A percentile compares a stretch with the other conserved stretches of the same genome.
Evolutionary conservation across 768 basidiomycete genomes (phyloP).

Genomic region (Russula griseocarnosa): DNA sequence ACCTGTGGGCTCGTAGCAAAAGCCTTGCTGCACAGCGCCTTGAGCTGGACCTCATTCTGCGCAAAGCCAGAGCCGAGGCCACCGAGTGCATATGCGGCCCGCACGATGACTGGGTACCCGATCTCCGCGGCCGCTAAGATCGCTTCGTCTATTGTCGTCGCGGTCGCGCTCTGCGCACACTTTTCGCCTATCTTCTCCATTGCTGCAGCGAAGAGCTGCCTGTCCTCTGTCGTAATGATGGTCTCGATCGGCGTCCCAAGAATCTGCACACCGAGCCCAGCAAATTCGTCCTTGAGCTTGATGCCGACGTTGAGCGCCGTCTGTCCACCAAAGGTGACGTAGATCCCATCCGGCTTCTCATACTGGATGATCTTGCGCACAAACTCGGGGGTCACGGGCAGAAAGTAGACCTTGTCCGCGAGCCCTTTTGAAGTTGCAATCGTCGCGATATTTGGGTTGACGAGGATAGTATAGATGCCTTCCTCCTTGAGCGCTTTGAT

Average conservation of each 20-base stretch:
- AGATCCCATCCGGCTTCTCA: constrained; percentile 98
- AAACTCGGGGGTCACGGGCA: constrained; percentile 97
- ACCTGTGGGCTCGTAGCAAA: constrained; percentile 98
- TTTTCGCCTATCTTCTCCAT: constrained; percentile 97
- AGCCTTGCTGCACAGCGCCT: constrained; percentile 85
- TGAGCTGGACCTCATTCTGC: constrained; percentile 86
- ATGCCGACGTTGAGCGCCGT: constrained; percentile 96
- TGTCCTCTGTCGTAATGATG: constrained; percentile 94
- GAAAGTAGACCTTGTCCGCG: constrained; percentile 99
- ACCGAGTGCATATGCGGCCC: constrained; percentile 94
- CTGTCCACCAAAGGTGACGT: constrained; percentile 97
- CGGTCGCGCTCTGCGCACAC: constrained; percentile 85
- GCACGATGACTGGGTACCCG: constrained; percentile 93
- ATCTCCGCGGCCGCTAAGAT: constrained; percentile 76
- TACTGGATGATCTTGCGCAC: constrained; percentile 98
- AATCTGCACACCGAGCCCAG: constrained; percentile 81
- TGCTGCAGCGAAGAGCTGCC: constrained; percentile 87
- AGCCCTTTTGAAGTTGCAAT: constrained; percentile 96
- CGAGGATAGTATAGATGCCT: constrained; percentile 97
- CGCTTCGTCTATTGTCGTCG: constrained; percentile 84
- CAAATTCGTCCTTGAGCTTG: constrained; percentile 96
- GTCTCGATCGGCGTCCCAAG: constrained; percentile 97
- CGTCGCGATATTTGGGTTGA: constrained; percentile 99
- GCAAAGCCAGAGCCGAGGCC: constrained; percentile 96
- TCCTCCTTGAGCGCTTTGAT: constrained; percentile 99